A percentile compares a stretch with the other conserved stretches of the same genome.
phyloP scores from a whole-genome alignment of 306 rosid genomes.

The Phaseolus lunatus region DNA sequence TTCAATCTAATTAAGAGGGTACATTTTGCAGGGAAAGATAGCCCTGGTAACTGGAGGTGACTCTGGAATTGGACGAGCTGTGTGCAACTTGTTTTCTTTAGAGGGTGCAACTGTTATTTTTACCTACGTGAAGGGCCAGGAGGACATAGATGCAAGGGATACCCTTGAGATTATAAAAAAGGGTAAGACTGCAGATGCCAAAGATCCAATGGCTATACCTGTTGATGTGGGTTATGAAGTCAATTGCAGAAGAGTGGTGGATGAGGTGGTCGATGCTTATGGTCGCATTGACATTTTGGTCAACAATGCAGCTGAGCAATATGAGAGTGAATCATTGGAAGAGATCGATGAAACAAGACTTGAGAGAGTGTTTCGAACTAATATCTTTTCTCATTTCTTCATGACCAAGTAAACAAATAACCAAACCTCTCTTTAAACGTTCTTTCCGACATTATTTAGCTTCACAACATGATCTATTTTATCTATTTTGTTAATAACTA shows the following conservation, averaged over 20 bases:
- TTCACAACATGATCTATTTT: no score
- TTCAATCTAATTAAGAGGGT: not conserved
- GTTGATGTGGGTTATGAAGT: conserved; percentile 71
- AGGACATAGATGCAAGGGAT: conserved; percentile 77
- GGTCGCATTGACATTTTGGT: conserved; percentile 76
- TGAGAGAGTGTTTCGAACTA: conserved; percentile 80
- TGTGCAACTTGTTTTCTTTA: conserved; percentile 67
- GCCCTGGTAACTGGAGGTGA: conserved; percentile 84
- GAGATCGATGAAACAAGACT: conserved; percentile 77
- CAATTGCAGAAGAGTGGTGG: conserved; percentile 50
- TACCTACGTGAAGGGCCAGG: conserved; percentile 74
- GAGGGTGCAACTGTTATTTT: conserved; percentile 88
- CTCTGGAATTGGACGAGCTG: conserved; percentile 81
- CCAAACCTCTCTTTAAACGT: no score
- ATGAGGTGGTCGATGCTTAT: conserved; percentile 62
- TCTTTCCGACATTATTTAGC: no score
- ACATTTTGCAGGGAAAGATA: conserved; percentile 62
- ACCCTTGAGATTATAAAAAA: conserved; percentile 59
- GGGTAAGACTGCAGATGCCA: conserved; percentile 59
- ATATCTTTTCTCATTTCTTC: conserved; percentile 77
- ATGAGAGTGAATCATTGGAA: conserved; percentile 57
- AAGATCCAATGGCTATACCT: conserved; percentile 73
- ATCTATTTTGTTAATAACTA: no score
- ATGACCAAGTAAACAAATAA: conserved; percentile 49
- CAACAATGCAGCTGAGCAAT: conserved; percentile 85